Percentiles rank a stretch among this genome's conserved stretches.
Evolutionary conservation across 257 asterid genomes (phyloP).

Genomic region (Forsythia viridissima): DNA sequence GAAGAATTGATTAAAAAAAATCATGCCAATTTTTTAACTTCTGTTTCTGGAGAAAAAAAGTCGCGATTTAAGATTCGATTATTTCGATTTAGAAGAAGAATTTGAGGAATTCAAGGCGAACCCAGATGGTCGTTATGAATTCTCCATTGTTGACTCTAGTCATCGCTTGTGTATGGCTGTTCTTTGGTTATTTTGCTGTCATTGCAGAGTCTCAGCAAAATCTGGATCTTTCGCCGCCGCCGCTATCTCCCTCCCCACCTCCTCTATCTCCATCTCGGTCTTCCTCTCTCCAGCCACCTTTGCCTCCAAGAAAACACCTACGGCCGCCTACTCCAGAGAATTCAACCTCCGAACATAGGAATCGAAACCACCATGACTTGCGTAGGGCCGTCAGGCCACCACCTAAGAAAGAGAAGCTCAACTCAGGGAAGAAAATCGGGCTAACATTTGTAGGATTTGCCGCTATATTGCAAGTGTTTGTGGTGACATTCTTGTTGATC

Average conservation of each 20-base stretch:
- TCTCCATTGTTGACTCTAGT: conserved; percentile 24
- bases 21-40: no score
- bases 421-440: not conserved
- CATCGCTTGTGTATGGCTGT: conserved; percentile 15
- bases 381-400: no score
- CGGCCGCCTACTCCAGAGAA: no score
- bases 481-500: not conserved
- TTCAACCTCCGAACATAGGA: no score
- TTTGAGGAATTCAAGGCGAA: conserved; percentile 8
- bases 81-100: conserved; percentile 10
- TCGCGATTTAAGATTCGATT: not conserved
- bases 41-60: no score
- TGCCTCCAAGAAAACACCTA: no score
- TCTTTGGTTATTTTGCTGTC: conserved; percentile 22
- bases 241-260: not conserved
- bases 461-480: not conserved
- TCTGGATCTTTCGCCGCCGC: conserved; percentile 1
- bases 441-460: not conserved
- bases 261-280: conserved; percentile 14
- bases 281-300: not conserved
- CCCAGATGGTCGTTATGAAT: conserved; percentile 41
- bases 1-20: not conserved
- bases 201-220: conserved; percentile 27
- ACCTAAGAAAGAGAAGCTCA: not conserved
- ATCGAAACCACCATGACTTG: no score